Evolutionary conservation across 129 eudicot genomes (phyloP), one percentile per base, ranked within the genome.

Genomic region (Silybum marianum): DNA sequence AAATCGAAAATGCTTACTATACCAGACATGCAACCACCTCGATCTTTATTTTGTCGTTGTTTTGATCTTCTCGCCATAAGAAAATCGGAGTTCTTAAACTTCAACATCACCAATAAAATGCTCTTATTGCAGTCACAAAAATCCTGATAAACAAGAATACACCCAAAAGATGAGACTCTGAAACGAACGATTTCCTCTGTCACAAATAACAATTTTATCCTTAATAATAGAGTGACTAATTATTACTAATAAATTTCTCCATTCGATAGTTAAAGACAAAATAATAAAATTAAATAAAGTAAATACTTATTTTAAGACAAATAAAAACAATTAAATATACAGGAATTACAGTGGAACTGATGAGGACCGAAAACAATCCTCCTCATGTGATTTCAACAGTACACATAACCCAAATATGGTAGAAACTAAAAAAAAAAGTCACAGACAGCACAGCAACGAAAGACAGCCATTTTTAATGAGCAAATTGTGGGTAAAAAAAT

Each of bases 1-100:
- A 90, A 92, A 82, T 91, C 92, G 67, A 95, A 95, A 13, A 95
- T 78, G 65, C 86, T 87, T 83, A 89, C 87, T 54, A 95, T 76
- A 73, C 99, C 88, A 76, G 84, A 87, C 75, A 95, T 92, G 75
- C 99, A 95, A n/a, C 99, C 99, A 1, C 90, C 84, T 12, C 89
- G 91, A 80, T 85, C 88, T 60, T 88, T 90, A 66, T 89, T 90
- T 11, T 74, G 77, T 40, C 85, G 82, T 7, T 81, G 87, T 81
- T 85, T 87, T 34, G 93, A 85, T 87, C 85, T 87, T 89, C 87
- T 92, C 16, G 90, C 91, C 98, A 92, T 92, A 65, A 58, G 63
- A 74, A 73, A 48, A 18, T 88, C 42, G 9, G 63, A 32, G n/a
- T 76, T 48, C 32, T 68, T 40, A n/a, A 54, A 13, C 83, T 67